Evolutionary conservation across 1,139 yeast genomes (phyloP).

Genomic region (Geotrichum reessii): DNA sequence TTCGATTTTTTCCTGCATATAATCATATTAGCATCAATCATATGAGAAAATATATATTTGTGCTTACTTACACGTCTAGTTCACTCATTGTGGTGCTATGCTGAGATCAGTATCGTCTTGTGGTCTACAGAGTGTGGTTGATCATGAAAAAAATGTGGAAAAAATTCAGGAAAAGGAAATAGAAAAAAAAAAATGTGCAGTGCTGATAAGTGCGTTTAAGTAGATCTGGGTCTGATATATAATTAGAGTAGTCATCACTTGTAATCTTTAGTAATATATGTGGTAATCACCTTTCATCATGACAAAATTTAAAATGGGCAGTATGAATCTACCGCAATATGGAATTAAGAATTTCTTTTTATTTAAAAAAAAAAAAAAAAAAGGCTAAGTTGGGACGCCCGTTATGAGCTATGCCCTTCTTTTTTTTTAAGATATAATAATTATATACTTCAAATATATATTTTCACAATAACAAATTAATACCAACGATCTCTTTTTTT

Average conservation of each 20-base stretch:
- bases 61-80: constrained; percentile 15
- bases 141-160: constrained; percentile 6
- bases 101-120: background rate
- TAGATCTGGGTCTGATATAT: background rate
- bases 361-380: too few relatives aligned
- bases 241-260: background rate
- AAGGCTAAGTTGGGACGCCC: background rate
- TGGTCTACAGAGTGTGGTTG: background rate
- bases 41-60: background rate
- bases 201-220: background rate
- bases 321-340: background rate
- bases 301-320: too few relatives aligned
- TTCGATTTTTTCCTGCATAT: constrained; percentile 19
- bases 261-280: background rate
- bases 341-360: background rate
- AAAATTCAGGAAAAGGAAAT: background rate
- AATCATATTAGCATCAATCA: background rate
- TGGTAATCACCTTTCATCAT: background rate
- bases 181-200: background rate
- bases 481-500: too few relatives aligned
- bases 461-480: too few relatives aligned
- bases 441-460: too few relatives aligned
- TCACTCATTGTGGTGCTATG: constrained; percentile 14
- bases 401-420: background rate
- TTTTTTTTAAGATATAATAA: too few relatives aligned